These are phyloP conservation scores for Phoma herbarum DNA, from an alignment of 2,329 filamentous ascomycete genomes.

Conservation along the genomic window DNA sequence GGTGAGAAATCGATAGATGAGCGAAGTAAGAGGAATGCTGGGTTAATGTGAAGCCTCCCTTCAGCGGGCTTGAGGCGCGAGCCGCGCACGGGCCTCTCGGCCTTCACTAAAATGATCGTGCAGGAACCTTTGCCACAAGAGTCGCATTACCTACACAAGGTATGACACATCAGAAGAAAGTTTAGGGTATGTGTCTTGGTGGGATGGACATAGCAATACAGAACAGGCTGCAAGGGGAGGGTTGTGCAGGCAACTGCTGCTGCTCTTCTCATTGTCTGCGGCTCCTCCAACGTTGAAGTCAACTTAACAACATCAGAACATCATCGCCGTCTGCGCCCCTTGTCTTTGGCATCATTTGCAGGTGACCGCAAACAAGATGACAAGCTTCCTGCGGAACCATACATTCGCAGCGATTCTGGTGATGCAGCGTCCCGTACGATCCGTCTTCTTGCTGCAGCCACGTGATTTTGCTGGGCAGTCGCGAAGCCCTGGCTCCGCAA, in stretches of 20 bases:
- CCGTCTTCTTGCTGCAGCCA: background rate
- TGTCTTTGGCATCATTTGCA: background rate
- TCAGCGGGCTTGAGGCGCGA: constrained; percentile 31
- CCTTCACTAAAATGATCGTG: constrained; percentile 34
- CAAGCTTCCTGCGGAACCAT: background rate
- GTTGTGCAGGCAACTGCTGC: constrained; percentile 7
- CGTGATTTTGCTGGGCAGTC: constrained; percentile 3
- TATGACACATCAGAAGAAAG: constrained; percentile 1
- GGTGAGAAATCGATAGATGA: constrained; percentile 26
- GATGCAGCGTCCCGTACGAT: constrained; percentile 9
- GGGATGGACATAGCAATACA: background rate
- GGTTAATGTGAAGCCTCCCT: constrained; percentile 43
- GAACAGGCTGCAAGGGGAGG: background rate
- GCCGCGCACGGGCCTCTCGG: constrained; percentile 32
- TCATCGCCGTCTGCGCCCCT: background rate
- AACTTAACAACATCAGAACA: constrained; percentile 6
- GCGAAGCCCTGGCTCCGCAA: background rate
- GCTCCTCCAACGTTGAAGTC: constrained; percentile 5
- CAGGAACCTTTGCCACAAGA: constrained; percentile 36
- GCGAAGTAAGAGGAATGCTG: constrained; percentile 42
- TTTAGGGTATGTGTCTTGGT: background rate
- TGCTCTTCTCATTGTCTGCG: background rate
- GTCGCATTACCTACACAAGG: constrained; percentile 14
- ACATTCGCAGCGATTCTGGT: background rate
- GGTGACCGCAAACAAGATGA: background rate